These are phyloP conservation scores for Sisymbrium irio DNA, from an alignment of 345 rosid species.

Conservation along the genomic window DNA sequence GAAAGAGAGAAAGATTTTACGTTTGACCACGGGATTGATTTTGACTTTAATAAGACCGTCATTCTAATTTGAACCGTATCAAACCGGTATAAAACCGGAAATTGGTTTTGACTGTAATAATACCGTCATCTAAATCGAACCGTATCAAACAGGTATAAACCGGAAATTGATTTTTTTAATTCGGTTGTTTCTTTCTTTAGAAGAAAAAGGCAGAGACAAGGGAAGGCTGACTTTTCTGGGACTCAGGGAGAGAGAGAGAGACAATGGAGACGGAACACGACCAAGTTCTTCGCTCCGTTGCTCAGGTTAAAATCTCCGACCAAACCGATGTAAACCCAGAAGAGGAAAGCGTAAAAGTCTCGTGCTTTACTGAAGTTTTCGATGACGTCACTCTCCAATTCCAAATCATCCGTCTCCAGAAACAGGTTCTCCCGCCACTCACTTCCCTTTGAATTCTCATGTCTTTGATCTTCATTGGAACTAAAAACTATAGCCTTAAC, in stretches of 20 bases:
- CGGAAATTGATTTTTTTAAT: no score
- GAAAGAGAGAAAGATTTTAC: constrained; percentile 4
- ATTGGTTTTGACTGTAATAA: no score
- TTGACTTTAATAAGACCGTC: no score
- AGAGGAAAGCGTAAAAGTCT: constrained; percentile 40
- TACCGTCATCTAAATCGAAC: no score
- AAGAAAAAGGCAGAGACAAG: no score
- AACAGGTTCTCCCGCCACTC: constrained; percentile 49
- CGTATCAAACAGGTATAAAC: not conserved
- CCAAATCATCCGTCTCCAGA: constrained; percentile 69
- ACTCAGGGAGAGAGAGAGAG: not conserved
- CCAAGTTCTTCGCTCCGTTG: constrained; percentile 28
- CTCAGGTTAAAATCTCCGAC: constrained; percentile 22
- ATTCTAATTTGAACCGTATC: not conserved
- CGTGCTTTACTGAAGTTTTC: constrained; percentile 60
- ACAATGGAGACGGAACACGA: constrained; percentile 30
- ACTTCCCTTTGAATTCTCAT: no score
- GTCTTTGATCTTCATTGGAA: no score
- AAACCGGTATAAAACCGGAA: no score
- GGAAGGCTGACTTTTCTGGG: not conserved
- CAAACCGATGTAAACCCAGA: not conserved
- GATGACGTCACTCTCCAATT: constrained; percentile 67
- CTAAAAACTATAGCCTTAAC: not conserved
- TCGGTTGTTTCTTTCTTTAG: no score
- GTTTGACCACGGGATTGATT: constrained; percentile 3